phyloP scores from a whole-genome alignment of 2,329 filamentous ascomycete genomes.

The Diplocarpon mali region DNA sequence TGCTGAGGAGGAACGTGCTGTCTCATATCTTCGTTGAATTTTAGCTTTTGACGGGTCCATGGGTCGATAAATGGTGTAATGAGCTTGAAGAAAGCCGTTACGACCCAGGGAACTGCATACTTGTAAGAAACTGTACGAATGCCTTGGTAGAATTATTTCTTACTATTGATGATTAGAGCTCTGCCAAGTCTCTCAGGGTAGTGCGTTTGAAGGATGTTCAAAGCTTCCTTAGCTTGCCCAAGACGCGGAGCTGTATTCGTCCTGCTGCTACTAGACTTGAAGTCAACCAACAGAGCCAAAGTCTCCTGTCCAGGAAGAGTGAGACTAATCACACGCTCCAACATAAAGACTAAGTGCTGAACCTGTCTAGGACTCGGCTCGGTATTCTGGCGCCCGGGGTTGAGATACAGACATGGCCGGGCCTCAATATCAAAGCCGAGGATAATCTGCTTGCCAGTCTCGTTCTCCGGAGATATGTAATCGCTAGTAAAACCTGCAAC shows the following conservation, averaged over 20 bases:
- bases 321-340: conserved; percentile 79
- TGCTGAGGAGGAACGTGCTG: conserved; percentile 73
- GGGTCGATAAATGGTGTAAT: conserved; percentile 96
- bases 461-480: conserved; percentile 86
- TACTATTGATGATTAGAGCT: conserved; percentile 81
- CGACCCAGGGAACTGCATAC: conserved; percentile 69
- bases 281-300: conserved; percentile 80
- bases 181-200: conserved; percentile 87
- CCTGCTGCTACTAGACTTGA: conserved; percentile 66
- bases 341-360: conserved; percentile 91
- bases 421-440: conserved; percentile 77
- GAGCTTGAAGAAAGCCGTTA: conserved; percentile 90
- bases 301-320: conserved; percentile 83
- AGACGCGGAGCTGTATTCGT: conserved; percentile 64
- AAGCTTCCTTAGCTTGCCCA: conserved; percentile 67
- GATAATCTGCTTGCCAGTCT: conserved; percentile 90
- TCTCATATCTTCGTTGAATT: conserved; percentile 88
- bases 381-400: conserved; percentile 87
- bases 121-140: conserved; percentile 10
- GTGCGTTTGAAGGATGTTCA: conserved; percentile 87
- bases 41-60: conserved; percentile 84
- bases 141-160: conserved; percentile 23
- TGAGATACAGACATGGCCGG: conserved; percentile 84
- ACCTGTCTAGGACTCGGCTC: conserved; percentile 76
- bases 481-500: conserved; percentile 65